Evolutionary conservation across 352 stramenopile species (phyloP), one percentile per base, ranked within the genome.

Genomic region (Globisporangium polare): DNA sequence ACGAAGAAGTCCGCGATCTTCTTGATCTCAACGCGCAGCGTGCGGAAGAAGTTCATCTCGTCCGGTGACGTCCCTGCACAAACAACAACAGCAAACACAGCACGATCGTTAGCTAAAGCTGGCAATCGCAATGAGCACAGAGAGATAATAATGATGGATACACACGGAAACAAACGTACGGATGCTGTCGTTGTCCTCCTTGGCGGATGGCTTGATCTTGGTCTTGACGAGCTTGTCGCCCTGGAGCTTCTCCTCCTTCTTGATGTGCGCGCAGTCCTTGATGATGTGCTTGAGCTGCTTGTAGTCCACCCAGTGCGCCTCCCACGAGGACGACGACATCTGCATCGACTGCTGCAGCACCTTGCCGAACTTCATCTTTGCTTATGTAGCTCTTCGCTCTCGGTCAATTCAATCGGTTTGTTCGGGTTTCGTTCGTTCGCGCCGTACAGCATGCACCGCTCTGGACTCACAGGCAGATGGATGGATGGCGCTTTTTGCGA

Each of bases 281-380:
- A 95, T 94, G 67, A 94, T 94, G 63, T 83, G 79, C 77, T 95
- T 95, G 52, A 95, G 83, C 61, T 89, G 68, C 66, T 95, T 95
- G 76, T 95, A 95, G 74, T 95, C 85, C 33, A 90, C 78, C 87
- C 87, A 95, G 61, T 75, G 84, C 18, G 71, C 51, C 65, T 92
- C 85, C 84, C 84, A 95, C 20, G 73, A 74, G 5, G 62, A 64
- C 51, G 85, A 88, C 65, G 83, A 93, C 68, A 94, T 85, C 46
- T 93, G 80, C 72, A 88, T 90, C 67, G 85, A 92, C 72, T 94
- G 85, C 69, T 90, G 84, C 62, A 94, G 66, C 58, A 94, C 82
- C 63, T 94, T 95, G 58, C 87, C 87, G 58, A 94, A 95, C 76
- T 95, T 94, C 87, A 95, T 94, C 22, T n/a, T n/a, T n/a, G n/a